A percentile compares a stretch with the other conserved stretches of the same genome.
These are phyloP conservation scores for Pyrenophora teres DNA, from an alignment of 2,329 filamentous ascomycete genomes.

Conservation along the genomic window DNA sequence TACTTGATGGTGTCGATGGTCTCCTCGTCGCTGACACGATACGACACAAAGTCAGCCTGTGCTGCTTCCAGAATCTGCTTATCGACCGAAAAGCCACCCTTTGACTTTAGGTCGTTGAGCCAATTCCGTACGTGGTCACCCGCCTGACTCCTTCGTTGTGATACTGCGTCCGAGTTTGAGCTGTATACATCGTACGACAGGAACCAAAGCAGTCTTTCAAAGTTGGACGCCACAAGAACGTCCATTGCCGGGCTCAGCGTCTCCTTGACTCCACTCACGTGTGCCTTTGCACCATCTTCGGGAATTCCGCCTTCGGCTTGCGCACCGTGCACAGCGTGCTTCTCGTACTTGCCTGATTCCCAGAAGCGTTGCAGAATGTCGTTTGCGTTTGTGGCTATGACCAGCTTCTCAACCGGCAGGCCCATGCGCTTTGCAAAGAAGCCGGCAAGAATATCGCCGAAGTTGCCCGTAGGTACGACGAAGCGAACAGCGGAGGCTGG, in stretches of 20 bases:
- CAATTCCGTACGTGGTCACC: slow-evolving; percentile 78
- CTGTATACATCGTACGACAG: slow-evolving; percentile 65
- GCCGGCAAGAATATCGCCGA: slow-evolving; percentile 90
- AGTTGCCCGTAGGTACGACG: slow-evolving; percentile 94
- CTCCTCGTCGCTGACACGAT: slow-evolving; percentile 65
- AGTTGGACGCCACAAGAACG: slow-evolving; percentile 94
- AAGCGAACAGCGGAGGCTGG: slow-evolving; percentile 71
- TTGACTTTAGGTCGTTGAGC: slow-evolving; percentile 78
- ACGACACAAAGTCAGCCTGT: slow-evolving; percentile 77
- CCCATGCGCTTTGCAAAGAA: slow-evolving; percentile 94
- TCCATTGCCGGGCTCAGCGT: slow-evolving; percentile 97
- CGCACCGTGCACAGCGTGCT: slow-evolving; percentile 67
- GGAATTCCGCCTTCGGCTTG: slow-evolving; percentile 61
- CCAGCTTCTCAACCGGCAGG: slow-evolving; percentile 82
- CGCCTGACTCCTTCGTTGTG: slow-evolving; percentile 55
- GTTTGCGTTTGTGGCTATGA: slow-evolving; percentile 96
- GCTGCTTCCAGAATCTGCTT: slow-evolving; percentile 72
- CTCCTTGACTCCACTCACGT: slow-evolving; percentile 79
- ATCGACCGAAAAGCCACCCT: slow-evolving; percentile 83
- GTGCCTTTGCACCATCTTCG: slow-evolving; percentile 64
- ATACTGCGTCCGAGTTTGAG: slow-evolving; percentile 47
- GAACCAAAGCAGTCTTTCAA: slow-evolving; percentile 95
- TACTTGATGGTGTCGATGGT: slow-evolving; percentile 55
- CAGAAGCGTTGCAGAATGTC: slow-evolving; percentile 96
- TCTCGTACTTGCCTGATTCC: slow-evolving; percentile 87